Percentiles rank a stretch among this genome's conserved stretches.
These are phyloP conservation scores for Maudiozyma bulderi DNA, from an alignment of 805 yeast genomes.

Conservation along the genomic window DNA sequence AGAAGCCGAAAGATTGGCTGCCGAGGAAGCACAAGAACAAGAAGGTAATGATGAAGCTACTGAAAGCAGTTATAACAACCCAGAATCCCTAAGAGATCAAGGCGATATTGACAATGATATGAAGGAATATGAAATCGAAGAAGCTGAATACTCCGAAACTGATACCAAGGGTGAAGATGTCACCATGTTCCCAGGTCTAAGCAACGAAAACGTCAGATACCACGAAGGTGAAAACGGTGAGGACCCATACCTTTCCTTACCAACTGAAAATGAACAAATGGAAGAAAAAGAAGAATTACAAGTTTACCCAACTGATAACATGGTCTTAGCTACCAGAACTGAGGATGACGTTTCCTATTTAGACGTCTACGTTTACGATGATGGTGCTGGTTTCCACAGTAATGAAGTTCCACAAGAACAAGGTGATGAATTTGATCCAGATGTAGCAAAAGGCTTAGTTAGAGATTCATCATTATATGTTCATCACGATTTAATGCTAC, in stretches of 20 bases:
- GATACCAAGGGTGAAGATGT: conserved; percentile 50
- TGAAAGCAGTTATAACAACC: not conserved
- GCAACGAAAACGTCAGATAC: conserved; percentile 46
- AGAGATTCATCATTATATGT: conserved; percentile 76
- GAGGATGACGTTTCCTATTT: conserved; percentile 90
- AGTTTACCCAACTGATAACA: conserved; percentile 80
- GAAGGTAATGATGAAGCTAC: not conserved
- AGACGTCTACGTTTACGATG: conserved; percentile 92
- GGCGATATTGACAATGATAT: conserved; percentile 71
- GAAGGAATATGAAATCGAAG: conserved; percentile 78
- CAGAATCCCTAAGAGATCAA: conserved; percentile 37
- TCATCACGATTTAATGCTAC: conserved; percentile 94
- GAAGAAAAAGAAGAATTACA: conserved; percentile 82
- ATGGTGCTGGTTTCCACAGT: conserved; percentile 76
- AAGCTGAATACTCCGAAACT: conserved; percentile 60
- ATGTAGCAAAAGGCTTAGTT: conserved; percentile 60
- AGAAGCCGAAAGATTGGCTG: conserved; percentile 38
- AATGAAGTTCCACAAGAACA: conserved; percentile 55
- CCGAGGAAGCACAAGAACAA: conserved; percentile 16
- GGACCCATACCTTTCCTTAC: conserved; percentile 38
- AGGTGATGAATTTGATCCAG: conserved; percentile 58
- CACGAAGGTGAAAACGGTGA: conserved; percentile 39
- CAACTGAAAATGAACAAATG: conserved; percentile 42
- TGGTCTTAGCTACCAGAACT: conserved; percentile 85
- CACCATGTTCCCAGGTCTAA: conserved; percentile 63